A percentile compares a stretch with the other conserved stretches of the same genome.
Conservation (phyloP, 1,139 yeast genomes). For the Lodderomyces oxycetoniae region DNA sequence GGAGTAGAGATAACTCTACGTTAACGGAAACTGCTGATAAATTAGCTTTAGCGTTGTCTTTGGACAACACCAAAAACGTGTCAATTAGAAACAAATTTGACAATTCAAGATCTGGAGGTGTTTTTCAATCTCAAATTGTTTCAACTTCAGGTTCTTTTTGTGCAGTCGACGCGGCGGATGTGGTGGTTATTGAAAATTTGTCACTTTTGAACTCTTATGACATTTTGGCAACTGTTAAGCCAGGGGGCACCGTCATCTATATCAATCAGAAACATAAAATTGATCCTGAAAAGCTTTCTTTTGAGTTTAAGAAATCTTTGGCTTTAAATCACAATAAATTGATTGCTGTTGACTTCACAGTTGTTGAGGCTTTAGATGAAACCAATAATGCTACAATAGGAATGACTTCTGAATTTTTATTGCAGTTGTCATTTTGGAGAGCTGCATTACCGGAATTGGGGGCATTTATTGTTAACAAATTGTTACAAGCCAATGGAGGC, state of each 20-base stretch:
- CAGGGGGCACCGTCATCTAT: constrained; percentile 54
- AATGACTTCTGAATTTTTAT: constrained; percentile 67
- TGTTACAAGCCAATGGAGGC: constrained; percentile 76
- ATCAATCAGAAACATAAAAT: constrained; percentile 33
- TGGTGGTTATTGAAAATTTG: constrained; percentile 59
- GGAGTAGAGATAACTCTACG: constrained; percentile 63
- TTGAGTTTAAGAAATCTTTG: constrained; percentile 49
- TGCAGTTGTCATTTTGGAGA: constrained; percentile 80
- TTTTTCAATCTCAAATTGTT: constrained; percentile 71
- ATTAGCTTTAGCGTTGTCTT: constrained; percentile 67
- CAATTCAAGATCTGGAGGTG: constrained; percentile 67
- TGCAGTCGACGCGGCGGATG: constrained; percentile 55
- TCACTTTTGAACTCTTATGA: constrained; percentile 53
- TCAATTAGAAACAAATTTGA: constrained; percentile 65
- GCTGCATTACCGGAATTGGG: constrained; percentile 58
- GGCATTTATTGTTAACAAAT: constrained; percentile 69
- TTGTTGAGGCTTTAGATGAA: constrained; percentile 49
- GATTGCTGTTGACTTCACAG: constrained; percentile 52
- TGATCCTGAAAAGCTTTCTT: constrained; percentile 49
- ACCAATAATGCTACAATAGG: constrained; percentile 64
- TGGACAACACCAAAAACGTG: constrained; percentile 54
- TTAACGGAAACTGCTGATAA: constrained; percentile 57
- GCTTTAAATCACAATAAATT: constrained; percentile 51
- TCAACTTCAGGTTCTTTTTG: constrained; percentile 32
- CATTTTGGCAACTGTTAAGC: constrained; percentile 55